Evolutionary conservation across 164 flowering plant genomes (phyloP), one percentile per base, ranked within the genome.

Genomic region (Macadamia tetraphylla): DNA sequence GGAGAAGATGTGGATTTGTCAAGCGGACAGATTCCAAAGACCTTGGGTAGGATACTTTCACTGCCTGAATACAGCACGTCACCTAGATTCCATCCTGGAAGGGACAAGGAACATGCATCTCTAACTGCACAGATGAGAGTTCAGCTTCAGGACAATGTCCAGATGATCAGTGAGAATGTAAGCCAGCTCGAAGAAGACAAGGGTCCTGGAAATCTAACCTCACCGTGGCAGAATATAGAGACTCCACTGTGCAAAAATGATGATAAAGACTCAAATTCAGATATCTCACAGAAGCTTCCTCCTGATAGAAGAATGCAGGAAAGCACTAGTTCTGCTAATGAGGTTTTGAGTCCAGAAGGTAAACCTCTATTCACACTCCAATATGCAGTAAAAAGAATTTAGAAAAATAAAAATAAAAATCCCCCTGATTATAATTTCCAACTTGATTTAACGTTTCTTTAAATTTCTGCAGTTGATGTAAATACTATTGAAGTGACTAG

Each of bases 11-110:
- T 70, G 4, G 78, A 77, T 52, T 65, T 57, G 43, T 61, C 78
- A n/a, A 65, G 68, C 29, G 62, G 73, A 70, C 75, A 75, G 51
- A 62, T 43, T 42, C 80, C 87, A 1, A 83, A 79, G 83, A 71
- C 87, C n/a, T 73, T 88, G 14, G 97, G 90, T 60, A 84, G 87
- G 73, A 84, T 92, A 64, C 81, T 90, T 49, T 80, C 91, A 58
- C 77, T 85, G 66, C 82, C 96, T 8, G 96, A 88, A 59, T 81
- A 81, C 74, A 83, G 68, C 65, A 53, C 59, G 58, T 82, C 94
- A 23, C 92, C 94, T 44, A 43, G 74, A 73, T 66, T 63, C 56
- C 91, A 89, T 74, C 96, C 97, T 29, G 73, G 82, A 69, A 81
- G 80, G 64, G 80, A 77, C 69, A 67, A 53, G 74, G 84, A 76